phyloP scores from a whole-genome alignment of 2,329 filamentous ascomycete genomes.

The Domatiomyces catenatus region DNA sequence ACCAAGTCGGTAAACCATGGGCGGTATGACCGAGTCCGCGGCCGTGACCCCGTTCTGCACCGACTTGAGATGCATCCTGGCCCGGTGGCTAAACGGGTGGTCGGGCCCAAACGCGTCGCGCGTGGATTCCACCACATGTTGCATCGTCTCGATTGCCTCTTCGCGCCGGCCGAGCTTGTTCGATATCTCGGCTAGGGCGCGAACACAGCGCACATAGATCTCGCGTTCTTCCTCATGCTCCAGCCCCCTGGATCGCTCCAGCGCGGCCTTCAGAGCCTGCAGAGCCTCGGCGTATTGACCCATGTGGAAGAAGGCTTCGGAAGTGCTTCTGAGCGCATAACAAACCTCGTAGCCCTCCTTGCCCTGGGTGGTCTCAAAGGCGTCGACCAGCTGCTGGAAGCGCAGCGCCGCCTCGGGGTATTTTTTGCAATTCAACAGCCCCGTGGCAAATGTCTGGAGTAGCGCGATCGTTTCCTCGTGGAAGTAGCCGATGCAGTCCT shows the following conservation, averaged over 20 bases:
- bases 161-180: conserved; percentile 11
- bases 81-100: conserved; percentile 15
- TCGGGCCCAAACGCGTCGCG: conserved; percentile 15
- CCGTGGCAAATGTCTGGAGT: conserved; percentile 16
- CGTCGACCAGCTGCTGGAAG: conserved; percentile 16
- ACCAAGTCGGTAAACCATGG: conserved; percentile 16
- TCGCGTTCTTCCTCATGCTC: conserved; percentile 14
- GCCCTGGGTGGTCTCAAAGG: conserved; percentile 14
- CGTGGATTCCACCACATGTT: conserved; percentile 15
- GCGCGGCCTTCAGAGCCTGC: conserved; percentile 13
- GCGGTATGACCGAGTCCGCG: conserved; percentile 11
- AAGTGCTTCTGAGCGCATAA: conserved; percentile 15
- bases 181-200: conserved; percentile 16
- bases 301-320: conserved; percentile 16
- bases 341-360: conserved; percentile 16
- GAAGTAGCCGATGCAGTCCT: conserved; percentile 18
- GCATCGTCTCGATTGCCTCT: conserved; percentile 15
- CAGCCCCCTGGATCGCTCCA: conserved; percentile 12
- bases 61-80: conserved; percentile 17
- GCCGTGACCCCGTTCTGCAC: conserved; percentile 11
- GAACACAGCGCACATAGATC: conserved; percentile 16
- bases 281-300: conserved; percentile 11
- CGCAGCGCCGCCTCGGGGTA: conserved; percentile 15
- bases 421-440: conserved; percentile 14
- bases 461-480: conserved; percentile 16